phyloP scores from a whole-genome alignment of 352 stramenopile species.

The Globisporangium rhizosaccharum region DNA sequence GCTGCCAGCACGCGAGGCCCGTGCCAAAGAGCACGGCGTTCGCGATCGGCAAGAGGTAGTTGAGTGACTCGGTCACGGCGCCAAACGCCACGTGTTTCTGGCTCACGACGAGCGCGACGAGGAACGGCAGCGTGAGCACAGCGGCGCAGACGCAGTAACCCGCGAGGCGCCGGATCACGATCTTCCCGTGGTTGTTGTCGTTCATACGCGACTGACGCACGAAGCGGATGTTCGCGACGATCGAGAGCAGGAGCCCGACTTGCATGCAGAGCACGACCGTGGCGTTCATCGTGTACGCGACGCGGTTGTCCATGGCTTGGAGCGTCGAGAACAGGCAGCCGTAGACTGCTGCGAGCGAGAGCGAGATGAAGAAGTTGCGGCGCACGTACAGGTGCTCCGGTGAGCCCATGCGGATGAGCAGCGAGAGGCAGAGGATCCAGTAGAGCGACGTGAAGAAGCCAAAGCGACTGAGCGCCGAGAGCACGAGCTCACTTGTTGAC shows the following conservation, averaged over 20 bases:
- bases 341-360: conserved; percentile 41
- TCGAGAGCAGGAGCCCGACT: conserved; percentile 29
- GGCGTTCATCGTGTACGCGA: conserved; percentile 40
- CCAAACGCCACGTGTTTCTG: conserved; percentile 24
- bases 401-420: conserved; percentile 58
- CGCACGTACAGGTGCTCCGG: conserved; percentile 47
- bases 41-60: conserved; percentile 48
- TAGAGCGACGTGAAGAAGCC: conserved; percentile 75
- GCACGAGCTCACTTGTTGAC: conserved; percentile 19
- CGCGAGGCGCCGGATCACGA: conserved; percentile 48
- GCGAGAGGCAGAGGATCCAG: conserved; percentile 63
- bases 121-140: conserved; percentile 48
- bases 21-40: conserved; percentile 69
- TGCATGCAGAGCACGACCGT: conserved; percentile 42
- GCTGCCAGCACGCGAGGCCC: conserved; percentile 40
- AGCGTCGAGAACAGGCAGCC: conserved; percentile 48
- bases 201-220: conserved; percentile 47
- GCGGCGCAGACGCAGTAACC: conserved; percentile 49
- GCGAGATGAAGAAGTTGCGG: conserved; percentile 42
- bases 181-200: conserved; percentile 43
- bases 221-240: conserved; percentile 42
- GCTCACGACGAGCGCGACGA: conserved; percentile 31
- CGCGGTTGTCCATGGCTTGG: conserved; percentile 14
- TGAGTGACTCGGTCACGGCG: conserved; percentile 42
- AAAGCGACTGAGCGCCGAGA: conserved; percentile 46